Evolutionary conservation across 148 eudicot species (phyloP), one percentile per base, ranked within the genome.

Genomic region (Pouteria glomerata): DNA sequence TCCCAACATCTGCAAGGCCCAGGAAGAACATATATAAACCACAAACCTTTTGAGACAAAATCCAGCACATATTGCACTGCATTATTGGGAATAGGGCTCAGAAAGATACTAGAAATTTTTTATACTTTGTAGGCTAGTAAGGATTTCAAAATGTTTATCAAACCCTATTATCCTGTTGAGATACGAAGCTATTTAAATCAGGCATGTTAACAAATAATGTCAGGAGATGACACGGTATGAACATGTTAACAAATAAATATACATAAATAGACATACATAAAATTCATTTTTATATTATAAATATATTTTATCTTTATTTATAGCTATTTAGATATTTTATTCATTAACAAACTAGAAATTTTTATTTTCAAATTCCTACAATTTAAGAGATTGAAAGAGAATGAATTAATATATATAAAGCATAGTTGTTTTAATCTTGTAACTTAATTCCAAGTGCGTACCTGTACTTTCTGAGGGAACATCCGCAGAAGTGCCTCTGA

Each of bases 381-480:
- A n/a, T n/a, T n/a, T n/a, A 52, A 68, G 29, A 42, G 0, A 66
- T 14, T 2, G 26, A n/a, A 14, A 64, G 13, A 27, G 8, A 63
- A 39, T 0, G 0, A 33, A 30, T 18, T 8, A 48, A 30, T 0
- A 65, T 51, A 34, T 21, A 23, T 1, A 8, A 35, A 21, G 24
- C 5, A 53, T 16, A 30, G 29, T 26, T 58, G n/a, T n/a, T n/a
- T n/a, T n/a, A n/a, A n/a, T n/a, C n/a, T n/a, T n/a, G n/a, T n/a
- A n/a, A n/a, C n/a, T n/a, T n/a, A n/a, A n/a, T n/a, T n/a, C n/a
- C n/a, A n/a, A n/a, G n/a, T n/a, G n/a, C 55, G n/a, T 57, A 91
- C 98, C 97, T 88, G 80, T 63, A 95, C 99, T 81, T 88, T 95
- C 35, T 72, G 81, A 23, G 97, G 96, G 69, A 89, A 92, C 68